phyloP scores from a whole-genome alignment of 306 rosid genomes.

The Glycine latifolia region DNA sequence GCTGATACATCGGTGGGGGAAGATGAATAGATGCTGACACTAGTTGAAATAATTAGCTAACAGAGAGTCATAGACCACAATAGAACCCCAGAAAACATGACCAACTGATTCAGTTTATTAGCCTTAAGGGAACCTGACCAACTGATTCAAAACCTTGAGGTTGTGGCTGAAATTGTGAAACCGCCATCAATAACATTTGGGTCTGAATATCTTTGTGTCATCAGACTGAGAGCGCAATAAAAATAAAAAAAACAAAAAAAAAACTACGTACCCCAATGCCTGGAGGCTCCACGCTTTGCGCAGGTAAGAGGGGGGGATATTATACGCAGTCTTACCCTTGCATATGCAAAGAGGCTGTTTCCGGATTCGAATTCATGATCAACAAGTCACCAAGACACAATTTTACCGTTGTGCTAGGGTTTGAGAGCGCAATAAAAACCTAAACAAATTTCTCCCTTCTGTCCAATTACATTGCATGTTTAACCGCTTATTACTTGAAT shows the following conservation, averaged over 20 bases:
- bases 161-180: too few relatives aligned
- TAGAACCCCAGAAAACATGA: slow-evolving; percentile 15
- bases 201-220: background rate
- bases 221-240: background rate
- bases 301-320: too few relatives aligned
- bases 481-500: background rate
- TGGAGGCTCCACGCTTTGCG: too few relatives aligned
- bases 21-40: background rate
- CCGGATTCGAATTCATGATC: too few relatives aligned
- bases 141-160: too few relatives aligned
- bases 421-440: too few relatives aligned
- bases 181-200: background rate
- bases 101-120: slow-evolving; percentile 3
- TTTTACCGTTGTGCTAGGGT: too few relatives aligned
- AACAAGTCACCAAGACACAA: too few relatives aligned
- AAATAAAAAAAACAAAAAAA: too few relatives aligned
- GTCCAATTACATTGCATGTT: background rate
- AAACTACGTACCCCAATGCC: too few relatives aligned
- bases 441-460: slow-evolving; percentile 1
- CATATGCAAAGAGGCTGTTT: too few relatives aligned
- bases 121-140: background rate
- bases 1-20: slow-evolving; percentile 1
- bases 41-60: slow-evolving; percentile 1
- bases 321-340: too few relatives aligned
- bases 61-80: background rate